These are phyloP conservation scores for Suillus placidus DNA, from an alignment of 768 basidiomycete genomes.

Conservation along the genomic window DNA sequence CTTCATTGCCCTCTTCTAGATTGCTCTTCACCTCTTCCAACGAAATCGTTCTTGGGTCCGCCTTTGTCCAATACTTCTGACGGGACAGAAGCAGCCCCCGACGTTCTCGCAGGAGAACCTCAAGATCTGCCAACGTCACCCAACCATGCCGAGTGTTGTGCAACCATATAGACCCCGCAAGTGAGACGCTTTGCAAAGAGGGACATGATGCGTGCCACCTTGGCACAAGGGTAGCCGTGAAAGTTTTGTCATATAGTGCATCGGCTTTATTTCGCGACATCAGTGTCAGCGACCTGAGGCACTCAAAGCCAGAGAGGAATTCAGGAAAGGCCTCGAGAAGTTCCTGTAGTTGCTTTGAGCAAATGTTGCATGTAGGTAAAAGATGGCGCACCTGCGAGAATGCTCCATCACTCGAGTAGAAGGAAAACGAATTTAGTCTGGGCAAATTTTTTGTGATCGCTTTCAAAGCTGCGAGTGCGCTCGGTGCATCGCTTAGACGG, in stretches of 20 bases:
- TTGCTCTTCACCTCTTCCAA: background rate
- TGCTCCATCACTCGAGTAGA: constrained; percentile 29
- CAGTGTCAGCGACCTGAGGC: constrained; percentile 24
- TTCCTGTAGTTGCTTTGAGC: constrained; percentile 17
- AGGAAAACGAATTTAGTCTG: constrained; percentile 21
- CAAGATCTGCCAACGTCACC: constrained; percentile 21
- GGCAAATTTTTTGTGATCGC: constrained; percentile 23
- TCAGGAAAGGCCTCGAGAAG: constrained; percentile 22
- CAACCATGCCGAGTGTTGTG: constrained; percentile 23
- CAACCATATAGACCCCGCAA: constrained; percentile 23
- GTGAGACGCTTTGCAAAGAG: constrained; percentile 27
- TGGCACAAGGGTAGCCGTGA: constrained; percentile 15
- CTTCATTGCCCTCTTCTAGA: background rate
- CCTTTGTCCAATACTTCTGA: constrained; percentile 7
- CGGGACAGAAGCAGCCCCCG: constrained; percentile 12
- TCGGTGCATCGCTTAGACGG: constrained; percentile 16
- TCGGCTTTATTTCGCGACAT: constrained; percentile 26
- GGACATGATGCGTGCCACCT: constrained; percentile 25
- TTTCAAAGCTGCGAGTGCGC: constrained; percentile 22
- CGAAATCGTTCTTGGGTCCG: background rate
- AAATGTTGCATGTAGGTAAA: background rate
- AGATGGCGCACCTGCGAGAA: constrained; percentile 22
- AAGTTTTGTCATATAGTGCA: constrained; percentile 19
- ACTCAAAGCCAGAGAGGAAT: constrained; percentile 25
- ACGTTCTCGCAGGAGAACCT: constrained; percentile 4